Evolutionary conservation across 331 rosid species (phyloP).

Genomic region (Pyrus hybrid): DNA sequence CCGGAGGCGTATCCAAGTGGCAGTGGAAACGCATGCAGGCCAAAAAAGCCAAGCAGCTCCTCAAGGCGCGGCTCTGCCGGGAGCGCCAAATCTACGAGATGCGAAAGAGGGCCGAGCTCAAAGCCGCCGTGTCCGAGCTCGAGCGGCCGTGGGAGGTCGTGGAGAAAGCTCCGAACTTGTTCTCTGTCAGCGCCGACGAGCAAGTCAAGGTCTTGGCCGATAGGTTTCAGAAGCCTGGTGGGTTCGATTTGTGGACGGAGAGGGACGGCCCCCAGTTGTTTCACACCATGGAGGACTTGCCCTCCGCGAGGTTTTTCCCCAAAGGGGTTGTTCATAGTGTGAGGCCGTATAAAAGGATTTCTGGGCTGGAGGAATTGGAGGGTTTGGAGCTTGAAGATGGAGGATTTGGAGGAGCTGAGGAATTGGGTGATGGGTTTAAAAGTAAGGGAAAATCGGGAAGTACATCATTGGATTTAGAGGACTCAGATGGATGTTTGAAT

Average conservation of each 20-base stretch:
- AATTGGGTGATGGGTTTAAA: conserved; percentile 6
- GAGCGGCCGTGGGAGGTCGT: conserved; percentile 93
- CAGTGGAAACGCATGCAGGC: conserved; percentile 96
- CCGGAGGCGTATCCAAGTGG: conserved; percentile 96
- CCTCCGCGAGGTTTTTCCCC: conserved; percentile 86
- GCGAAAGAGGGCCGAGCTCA: conserved; percentile 91
- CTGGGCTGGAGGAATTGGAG: conserved; percentile 28
- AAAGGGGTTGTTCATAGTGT: conserved; percentile 89
- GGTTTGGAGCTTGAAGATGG: conserved; percentile 18
- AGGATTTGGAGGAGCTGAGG: neutral
- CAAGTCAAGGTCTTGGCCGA: conserved; percentile 88
- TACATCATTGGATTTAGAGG: neutral
- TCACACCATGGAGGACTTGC: conserved; percentile 63
- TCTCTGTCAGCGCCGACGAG: conserved; percentile 73
- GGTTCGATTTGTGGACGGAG: conserved; percentile 81
- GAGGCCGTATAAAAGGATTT: conserved; percentile 53
- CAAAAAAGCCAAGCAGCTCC: conserved; percentile 69
- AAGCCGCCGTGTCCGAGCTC: conserved; percentile 79
- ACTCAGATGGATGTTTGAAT: conserved; percentile 12
- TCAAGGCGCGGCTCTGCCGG: conserved; percentile 75
- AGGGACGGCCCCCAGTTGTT: conserved; percentile 79
- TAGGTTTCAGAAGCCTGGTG: conserved; percentile 84
- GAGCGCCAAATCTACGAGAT: conserved; percentile 93
- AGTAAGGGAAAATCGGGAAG: neutral
- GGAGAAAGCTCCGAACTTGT: conserved; percentile 60